These are phyloP conservation scores for Capillidium heterosporum DNA, from an alignment of 371 early-diverging fungal genomes.

Conservation along the genomic window DNA sequence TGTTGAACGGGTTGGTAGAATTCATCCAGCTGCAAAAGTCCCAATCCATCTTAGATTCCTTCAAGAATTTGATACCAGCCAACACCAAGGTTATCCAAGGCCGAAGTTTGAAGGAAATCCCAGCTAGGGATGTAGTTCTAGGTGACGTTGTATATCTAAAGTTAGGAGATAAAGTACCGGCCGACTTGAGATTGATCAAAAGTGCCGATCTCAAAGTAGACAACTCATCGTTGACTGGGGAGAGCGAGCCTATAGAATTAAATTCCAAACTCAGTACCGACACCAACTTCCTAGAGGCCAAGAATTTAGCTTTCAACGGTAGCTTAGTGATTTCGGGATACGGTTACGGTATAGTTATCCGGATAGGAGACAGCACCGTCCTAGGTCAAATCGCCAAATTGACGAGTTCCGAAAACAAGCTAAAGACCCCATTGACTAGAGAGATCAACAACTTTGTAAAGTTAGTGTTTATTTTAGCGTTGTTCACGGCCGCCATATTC, in stretches of 20 bases:
- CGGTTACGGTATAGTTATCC: slow-evolving; percentile 36
- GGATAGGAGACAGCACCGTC: slow-evolving; percentile 37
- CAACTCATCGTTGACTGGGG: slow-evolving; percentile 45
- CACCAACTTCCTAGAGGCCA: slow-evolving; percentile 12
- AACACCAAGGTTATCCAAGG: slow-evolving; percentile 29
- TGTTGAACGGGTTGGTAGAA: slow-evolving; percentile 81
- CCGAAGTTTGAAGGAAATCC: background rate
- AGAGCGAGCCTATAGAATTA: slow-evolving; percentile 20
- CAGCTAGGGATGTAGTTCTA: slow-evolving; percentile 8
- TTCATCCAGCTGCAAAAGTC: slow-evolving; percentile 77
- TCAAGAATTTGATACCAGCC: slow-evolving; percentile 72
- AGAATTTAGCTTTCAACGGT: slow-evolving; percentile 47
- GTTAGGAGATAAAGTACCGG: slow-evolving; percentile 48
- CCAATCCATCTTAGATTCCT: slow-evolving; percentile 64
- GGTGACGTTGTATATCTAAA: slow-evolving; percentile 40
- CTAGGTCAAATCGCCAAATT: slow-evolving; percentile 51
- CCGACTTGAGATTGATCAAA: slow-evolving; percentile 37
- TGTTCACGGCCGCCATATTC: slow-evolving; percentile 22
- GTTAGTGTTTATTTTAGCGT: slow-evolving; percentile 37
- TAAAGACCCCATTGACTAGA: slow-evolving; percentile 34
- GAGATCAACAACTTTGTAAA: slow-evolving; percentile 49
- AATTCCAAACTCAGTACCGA: background rate
- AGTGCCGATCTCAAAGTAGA: slow-evolving; percentile 41
- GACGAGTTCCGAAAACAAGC: slow-evolving; percentile 17
- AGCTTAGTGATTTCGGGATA: slow-evolving; percentile 39